phyloP scores from a whole-genome alignment of 192 early-diverging fungal genomes.

The Backusella australiensis region DNA sequence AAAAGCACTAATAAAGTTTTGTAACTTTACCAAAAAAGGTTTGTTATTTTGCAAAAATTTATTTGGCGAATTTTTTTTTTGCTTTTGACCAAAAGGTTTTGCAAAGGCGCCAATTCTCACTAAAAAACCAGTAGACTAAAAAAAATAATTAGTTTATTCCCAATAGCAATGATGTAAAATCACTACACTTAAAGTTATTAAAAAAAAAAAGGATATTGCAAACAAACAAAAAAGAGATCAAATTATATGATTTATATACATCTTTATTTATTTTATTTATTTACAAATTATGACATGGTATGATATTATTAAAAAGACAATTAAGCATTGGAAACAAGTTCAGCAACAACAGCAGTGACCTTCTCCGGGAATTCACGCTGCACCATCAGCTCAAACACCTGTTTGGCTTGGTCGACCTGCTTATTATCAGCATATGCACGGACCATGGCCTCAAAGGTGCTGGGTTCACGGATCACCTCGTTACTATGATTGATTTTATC shows the following conservation, averaged over 20 bases:
- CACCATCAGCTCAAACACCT: slow-evolving; percentile 30
- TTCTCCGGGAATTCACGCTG: slow-evolving; percentile 41
- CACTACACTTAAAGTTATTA: not conserved
- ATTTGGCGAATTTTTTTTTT: too few relatives aligned
- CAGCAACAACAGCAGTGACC: slow-evolving; percentile 33
- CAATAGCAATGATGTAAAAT: not conserved
- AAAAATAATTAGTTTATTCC: not conserved
- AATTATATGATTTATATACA: not conserved
- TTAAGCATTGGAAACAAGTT: slow-evolving; percentile 24
- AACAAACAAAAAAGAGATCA: not conserved
- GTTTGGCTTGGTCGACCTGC: slow-evolving; percentile 34
- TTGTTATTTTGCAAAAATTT: too few relatives aligned
- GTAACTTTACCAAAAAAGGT: too few relatives aligned
- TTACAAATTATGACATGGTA: not conserved
- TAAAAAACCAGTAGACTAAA: not conserved
- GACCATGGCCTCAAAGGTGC: slow-evolving; percentile 60
- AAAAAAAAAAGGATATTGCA: not conserved
- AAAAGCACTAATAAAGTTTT: too few relatives aligned
- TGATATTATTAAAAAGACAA: not conserved
- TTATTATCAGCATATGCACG: slow-evolving; percentile 48
- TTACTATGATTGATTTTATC: slow-evolving; percentile 16
- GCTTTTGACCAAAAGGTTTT: too few relatives aligned
- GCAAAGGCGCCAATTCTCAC: too few relatives aligned
- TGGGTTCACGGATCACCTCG: slow-evolving; percentile 48
- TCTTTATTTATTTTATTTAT: not conserved